Conservation (phyloP, 495 filamentous ascomycete genomes). For the Penicillium cataractarum region DNA sequence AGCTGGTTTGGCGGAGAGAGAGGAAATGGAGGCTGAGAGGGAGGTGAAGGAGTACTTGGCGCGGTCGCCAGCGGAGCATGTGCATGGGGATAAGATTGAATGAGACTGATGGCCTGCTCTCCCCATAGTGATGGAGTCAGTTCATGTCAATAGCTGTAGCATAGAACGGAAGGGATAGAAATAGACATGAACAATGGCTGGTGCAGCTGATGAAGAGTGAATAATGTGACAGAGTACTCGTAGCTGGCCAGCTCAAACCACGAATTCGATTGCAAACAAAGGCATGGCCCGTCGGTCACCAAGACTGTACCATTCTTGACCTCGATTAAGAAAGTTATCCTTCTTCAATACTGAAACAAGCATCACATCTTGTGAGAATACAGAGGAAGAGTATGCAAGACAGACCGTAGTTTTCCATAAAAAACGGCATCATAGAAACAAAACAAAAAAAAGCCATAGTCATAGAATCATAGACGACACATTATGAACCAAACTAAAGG, state of each 20-base stretch:
- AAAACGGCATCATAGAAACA: not conserved
- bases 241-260: not conserved
- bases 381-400: not conserved
- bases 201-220: not conserved
- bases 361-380: conserved; percentile 2
- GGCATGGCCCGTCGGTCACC: not conserved
- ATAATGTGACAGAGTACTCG: not conserved
- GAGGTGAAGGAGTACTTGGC: conserved; percentile 39
- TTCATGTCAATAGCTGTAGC: not conserved
- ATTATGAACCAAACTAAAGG: conserved; percentile 16
- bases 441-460: not conserved
- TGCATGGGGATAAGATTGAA: conserved; percentile 30
- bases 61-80: conserved; percentile 28
- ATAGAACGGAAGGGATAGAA: not conserved
- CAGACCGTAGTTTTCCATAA: not conserved
- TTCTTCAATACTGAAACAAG: conserved; percentile 6
- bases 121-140: not conserved
- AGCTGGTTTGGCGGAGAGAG: conserved; percentile 29
- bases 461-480: conserved; percentile 12
- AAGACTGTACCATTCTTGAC: not conserved
- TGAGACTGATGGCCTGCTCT: conserved; percentile 5
- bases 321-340: conserved; percentile 3
- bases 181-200: not conserved
- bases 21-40: conserved; percentile 43
- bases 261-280: not conserved